phyloP scores from a whole-genome alignment of 225 moss, liverwort and hornwort genomes.

The Neckera pumila region DNA sequence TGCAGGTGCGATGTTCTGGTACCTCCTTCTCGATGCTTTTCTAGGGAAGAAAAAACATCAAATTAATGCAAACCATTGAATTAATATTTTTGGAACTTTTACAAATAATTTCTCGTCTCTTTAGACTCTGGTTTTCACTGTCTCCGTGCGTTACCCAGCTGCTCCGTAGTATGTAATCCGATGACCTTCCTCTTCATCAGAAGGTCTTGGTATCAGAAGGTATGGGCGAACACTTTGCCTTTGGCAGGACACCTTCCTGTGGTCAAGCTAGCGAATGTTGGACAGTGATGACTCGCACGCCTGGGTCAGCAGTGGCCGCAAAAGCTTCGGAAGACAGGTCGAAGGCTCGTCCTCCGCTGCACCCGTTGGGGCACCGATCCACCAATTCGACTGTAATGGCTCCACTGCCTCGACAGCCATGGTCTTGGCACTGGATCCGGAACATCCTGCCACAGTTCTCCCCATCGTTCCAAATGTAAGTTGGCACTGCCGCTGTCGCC shows the following conservation, averaged over 20 bases:
- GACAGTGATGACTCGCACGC: neutral
- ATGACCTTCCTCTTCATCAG: neutral
- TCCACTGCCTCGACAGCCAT: neutral
- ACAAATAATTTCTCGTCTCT: neutral
- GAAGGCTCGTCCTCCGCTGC: slow-evolving; percentile 8
- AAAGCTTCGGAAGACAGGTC: slow-evolving; percentile 17
- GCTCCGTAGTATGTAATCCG: neutral
- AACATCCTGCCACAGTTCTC: neutral
- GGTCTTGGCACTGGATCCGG: slow-evolving; percentile 7
- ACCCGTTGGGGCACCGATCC: slow-evolving; percentile 18
- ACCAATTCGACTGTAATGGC: slow-evolving; percentile 4
- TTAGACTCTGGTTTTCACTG: neutral
- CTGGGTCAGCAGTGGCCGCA: neutral
- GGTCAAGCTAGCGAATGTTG: neutral
- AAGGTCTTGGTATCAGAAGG: neutral
- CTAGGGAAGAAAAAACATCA: neutral
- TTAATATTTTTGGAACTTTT: neutral
- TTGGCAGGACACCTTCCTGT: neutral
- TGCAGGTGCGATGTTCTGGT: neutral
- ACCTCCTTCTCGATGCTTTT: neutral
- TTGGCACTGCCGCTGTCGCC: slow-evolving; percentile 15
- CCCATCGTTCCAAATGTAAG: slow-evolving; percentile 1
- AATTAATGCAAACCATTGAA: neutral
- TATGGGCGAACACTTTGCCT: neutral
- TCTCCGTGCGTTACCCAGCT: neutral